Evolutionary conservation across 768 basidiomycete species (phyloP), one percentile per base, ranked within the genome.

Genomic region (Nevesoporus exiguus): DNA sequence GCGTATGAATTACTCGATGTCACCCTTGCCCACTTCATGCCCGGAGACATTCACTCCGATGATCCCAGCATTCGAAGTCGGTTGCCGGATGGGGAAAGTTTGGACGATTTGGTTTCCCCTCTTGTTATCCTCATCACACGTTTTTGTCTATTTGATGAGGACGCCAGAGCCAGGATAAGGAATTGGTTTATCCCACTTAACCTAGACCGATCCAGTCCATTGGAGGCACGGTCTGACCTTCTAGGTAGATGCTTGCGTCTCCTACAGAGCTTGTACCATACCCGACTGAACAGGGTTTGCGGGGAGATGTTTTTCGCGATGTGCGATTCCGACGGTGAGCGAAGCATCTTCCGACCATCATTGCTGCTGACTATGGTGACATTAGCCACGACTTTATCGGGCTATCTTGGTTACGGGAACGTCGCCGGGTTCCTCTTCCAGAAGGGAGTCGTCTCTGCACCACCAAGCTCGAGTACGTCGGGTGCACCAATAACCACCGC

Each of bases 381-480:
- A 21, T 45, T 64, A 85, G 93, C 89, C n/a, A 75, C 80, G 6
- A 80, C 77, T 0, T 74, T 98, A 15, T 81, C 83, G n/a, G 79
- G 83, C 5, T 81, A 88, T 41, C 80, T 97, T 49, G 96, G 96
- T 7, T 99, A 99, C 62, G 96, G 96, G 39, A 94, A 94, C 66
- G 93, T 94, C 39, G 93, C 94, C 0, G 97, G 97, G 1, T 90
- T 93, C 77, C 77, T 99, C 24, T 95, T 93, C 75, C 85, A 89
- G 66, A 95, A 93, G 65, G 94, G 93, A 15, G 78, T 98, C 61
- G 77, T 89, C 64, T 79, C 70, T 51, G 80, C 83, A 7, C 88
- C 85, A 1, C 66, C 64, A 19, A 63, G 66, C 15, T 59, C 73
- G 17, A 63, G 66, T 11, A 61, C 72, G 10, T 65, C 76, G 0